Evolutionary conservation across 176 grass and related monocot genomes (phyloP), one percentile per base, ranked within the genome.

Genomic region (Zea luxurians): DNA sequence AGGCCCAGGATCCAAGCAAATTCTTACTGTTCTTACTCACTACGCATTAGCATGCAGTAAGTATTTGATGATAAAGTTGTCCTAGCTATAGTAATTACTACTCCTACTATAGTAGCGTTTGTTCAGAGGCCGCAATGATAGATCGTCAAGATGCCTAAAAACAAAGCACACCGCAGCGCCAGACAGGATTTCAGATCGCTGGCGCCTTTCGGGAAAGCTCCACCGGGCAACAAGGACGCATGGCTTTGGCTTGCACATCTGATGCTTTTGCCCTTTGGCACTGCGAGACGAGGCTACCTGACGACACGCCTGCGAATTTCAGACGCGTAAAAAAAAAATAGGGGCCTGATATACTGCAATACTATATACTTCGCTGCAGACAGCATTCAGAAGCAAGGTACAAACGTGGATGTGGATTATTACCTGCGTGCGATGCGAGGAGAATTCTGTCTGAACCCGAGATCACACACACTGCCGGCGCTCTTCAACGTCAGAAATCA

Each of bases 131-230:
- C 18, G 61, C 13, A 48, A 76, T 65, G 64, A 76, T 84, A 69
- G 13, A 27, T 15, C 45, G 58, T 34, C 54, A 79, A 84, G 81
- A 84, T 75, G 46, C 8, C 4, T 11, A 37, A 6, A 40, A 61
- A 61, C 48, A 55, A 64, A 80, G 13, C 55, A 75, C 41, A 75
- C 41, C 15, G 13, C 53, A 27, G 27, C 27, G 27, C 27, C 27
- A 68, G 61, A 78, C 74, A 83, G 10, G 68, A 74, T 74, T 80
- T 70, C 64, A 80, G 64, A 84, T 80, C 63, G 58, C 48, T 47
- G 47, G 6, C 34, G 46, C 6, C 86, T 80, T 88, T 70, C 13
- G 2, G 12, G 65, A 85, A 85, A 85, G 83, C 62, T 58, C 38
- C 40, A 37, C 34, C 50, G 38, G 63, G 27, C 52, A 35, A 8